Conservation (phyloP, 192 early-diverging fungal genomes). For the Podila clonocystis region DNA sequence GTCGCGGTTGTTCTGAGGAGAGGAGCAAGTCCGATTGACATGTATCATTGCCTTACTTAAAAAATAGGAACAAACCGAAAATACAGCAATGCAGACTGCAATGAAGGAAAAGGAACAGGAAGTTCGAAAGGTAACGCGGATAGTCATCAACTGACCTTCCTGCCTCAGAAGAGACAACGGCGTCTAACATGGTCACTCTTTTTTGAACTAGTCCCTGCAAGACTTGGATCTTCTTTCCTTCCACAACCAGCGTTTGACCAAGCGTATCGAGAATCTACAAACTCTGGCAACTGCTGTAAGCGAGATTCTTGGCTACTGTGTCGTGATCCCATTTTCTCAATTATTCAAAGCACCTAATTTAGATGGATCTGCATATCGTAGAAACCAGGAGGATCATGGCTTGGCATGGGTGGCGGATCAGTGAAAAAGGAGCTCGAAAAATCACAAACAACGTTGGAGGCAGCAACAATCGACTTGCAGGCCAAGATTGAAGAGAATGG, state of each 20-base stretch:
- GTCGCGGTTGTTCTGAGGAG: not conserved
- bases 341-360: not conserved
- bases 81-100: conserved; percentile 56
- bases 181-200: too few species aligned
- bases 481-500: conserved; percentile 71
- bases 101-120: conserved; percentile 69
- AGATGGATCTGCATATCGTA: conserved; percentile 10
- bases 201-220: conserved; percentile 45
- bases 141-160: not conserved
- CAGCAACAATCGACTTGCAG: conserved; percentile 56
- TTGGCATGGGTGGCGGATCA: conserved; percentile 52
- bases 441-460: conserved; percentile 56
- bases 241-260: conserved; percentile 69
- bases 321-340: not conserved
- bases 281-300: conserved; percentile 45
- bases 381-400: conserved; percentile 50
- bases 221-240: conserved; percentile 67
- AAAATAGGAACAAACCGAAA: conserved; percentile 64
- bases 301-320: not conserved
- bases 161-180: too few species aligned
- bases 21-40: not conserved
- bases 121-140: conserved; percentile 55
- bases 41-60: not conserved
- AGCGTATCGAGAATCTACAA: conserved; percentile 67
- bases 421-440: conserved; percentile 69